These are phyloP conservation scores for Penicillium sp. DNA, from an alignment of 2,329 filamentous ascomycete genomes.

Conservation along the genomic window DNA sequence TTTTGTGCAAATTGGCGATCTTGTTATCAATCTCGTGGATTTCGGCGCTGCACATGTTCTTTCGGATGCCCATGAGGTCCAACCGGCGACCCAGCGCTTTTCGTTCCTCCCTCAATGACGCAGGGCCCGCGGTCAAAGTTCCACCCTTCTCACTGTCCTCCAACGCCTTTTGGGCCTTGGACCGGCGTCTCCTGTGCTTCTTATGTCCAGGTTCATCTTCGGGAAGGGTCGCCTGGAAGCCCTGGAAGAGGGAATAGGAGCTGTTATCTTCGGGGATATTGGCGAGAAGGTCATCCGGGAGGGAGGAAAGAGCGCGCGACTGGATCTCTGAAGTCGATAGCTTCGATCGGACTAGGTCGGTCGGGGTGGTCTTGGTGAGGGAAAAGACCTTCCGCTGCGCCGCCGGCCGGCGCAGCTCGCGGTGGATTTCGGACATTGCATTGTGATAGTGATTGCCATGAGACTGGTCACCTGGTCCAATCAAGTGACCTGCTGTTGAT, in stretches of 20 bases:
- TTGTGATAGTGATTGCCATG: conserved; percentile 73
- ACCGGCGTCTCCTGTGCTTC: conserved; percentile 69
- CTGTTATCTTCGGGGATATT: conserved; percentile 88
- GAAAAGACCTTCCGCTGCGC: conserved; percentile 90
- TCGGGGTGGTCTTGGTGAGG: conserved; percentile 87
- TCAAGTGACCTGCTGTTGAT: conserved; percentile 87
- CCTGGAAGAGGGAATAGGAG: conserved; percentile 91
- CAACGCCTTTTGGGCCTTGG: conserved; percentile 75
- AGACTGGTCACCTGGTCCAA: conserved; percentile 63
- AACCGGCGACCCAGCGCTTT: conserved; percentile 78
- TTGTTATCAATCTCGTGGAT: conserved; percentile 97
- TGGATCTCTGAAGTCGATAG: conserved; percentile 91
- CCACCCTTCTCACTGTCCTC: conserved; percentile 61
- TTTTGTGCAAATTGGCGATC: conserved; percentile 86
- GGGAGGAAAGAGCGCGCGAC: conserved; percentile 82
- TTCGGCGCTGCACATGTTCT: conserved; percentile 96
- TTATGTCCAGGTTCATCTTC: conserved; percentile 65
- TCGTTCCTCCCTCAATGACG: conserved; percentile 77
- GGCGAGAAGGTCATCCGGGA: conserved; percentile 84
- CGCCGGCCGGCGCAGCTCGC: conserved; percentile 78
- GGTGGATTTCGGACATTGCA: conserved; percentile 86
- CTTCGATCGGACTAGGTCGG: conserved; percentile 87
- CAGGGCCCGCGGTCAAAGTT: conserved; percentile 63
- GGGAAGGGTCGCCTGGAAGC: conserved; percentile 88
- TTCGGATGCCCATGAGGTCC: conserved; percentile 87